Conservation (phyloP, 2,329 filamentous ascomycete species). For the Cryphonectria naterciae region DNA sequence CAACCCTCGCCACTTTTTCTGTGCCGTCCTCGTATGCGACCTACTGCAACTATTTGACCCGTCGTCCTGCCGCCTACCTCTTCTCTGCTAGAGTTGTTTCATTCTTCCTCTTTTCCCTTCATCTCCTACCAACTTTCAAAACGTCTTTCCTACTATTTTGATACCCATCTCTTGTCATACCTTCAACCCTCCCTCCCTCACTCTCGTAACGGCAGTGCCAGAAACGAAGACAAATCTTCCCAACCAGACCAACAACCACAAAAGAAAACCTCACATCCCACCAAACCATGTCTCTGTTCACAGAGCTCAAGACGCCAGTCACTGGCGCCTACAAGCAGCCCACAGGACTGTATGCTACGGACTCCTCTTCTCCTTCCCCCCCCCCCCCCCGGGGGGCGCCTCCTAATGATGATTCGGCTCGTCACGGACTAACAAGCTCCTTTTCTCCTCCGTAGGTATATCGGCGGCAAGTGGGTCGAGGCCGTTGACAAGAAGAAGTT, state of each 20-base stretch:
- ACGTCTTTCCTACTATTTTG: not conserved
- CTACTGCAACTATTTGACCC: not conserved
- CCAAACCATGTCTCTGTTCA: conserved; percentile 40
- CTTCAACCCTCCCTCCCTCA: not conserved
- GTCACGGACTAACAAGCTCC: conserved; percentile 31
- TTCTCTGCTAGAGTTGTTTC: not conserved
- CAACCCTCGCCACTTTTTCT: conserved; percentile 16
- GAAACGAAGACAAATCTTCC: not conserved
- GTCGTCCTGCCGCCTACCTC: not conserved
- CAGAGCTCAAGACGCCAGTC: conserved; percentile 70
- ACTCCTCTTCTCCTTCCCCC: conserved; percentile 4
- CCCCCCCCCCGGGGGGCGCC: not conserved
- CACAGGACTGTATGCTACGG: conserved; percentile 60
- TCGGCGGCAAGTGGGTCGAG: conserved; percentile 91
- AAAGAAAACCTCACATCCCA: not conserved
- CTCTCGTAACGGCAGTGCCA: not conserved
- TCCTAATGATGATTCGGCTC: conserved; percentile 8
- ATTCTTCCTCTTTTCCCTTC: not conserved
- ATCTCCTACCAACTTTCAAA: not conserved
- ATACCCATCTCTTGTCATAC: conserved; percentile 18
- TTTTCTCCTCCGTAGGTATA: conserved; percentile 61
- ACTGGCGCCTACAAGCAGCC: conserved; percentile 64
- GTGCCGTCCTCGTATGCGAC: not conserved
- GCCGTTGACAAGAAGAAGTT: conserved; percentile 86
- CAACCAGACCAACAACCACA: not conserved